Evolutionary conservation across 148 eudicot genomes (phyloP).

Genomic region (Camellia japonica): DNA sequence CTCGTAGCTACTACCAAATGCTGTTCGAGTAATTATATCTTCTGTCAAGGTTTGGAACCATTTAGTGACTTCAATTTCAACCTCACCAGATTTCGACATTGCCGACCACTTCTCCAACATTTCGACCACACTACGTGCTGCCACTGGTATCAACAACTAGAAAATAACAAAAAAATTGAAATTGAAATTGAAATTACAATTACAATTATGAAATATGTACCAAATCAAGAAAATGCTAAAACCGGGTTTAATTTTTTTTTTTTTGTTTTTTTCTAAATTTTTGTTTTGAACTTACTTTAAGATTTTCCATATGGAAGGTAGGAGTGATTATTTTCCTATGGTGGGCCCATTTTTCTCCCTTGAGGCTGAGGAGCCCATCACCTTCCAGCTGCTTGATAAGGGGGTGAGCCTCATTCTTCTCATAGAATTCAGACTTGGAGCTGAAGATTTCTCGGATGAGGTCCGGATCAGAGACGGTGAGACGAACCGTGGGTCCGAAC

Average conservation of each 20-base stretch:
- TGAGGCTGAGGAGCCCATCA: conserved; percentile 80
- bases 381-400: conserved; percentile 82
- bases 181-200: neutral
- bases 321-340: conserved; percentile 92
- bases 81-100: conserved; percentile 35
- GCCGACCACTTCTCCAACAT: conserved; percentile 60
- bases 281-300: conserved; percentile 49
- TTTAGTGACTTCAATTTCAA: conserved; percentile 80
- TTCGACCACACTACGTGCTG: conserved; percentile 52
- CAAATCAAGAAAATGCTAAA: too few relatives aligned
- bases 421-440: conserved; percentile 70
- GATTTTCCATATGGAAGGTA: conserved; percentile 89
- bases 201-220: neutral
- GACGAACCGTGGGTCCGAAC: conserved; percentile 84
- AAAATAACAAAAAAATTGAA: neutral
- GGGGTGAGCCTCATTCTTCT: conserved; percentile 81
- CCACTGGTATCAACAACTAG: conserved; percentile 73
- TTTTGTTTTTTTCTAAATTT: neutral
- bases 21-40: conserved; percentile 64
- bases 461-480: conserved; percentile 81
- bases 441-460: conserved; percentile 77
- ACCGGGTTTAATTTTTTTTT: neutral
- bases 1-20: conserved; percentile 86
- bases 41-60: conserved; percentile 75
- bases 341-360: conserved; percentile 98